Conservation (phyloP, 805 yeast species). For the Teunomyces aglyptinius region DNA sequence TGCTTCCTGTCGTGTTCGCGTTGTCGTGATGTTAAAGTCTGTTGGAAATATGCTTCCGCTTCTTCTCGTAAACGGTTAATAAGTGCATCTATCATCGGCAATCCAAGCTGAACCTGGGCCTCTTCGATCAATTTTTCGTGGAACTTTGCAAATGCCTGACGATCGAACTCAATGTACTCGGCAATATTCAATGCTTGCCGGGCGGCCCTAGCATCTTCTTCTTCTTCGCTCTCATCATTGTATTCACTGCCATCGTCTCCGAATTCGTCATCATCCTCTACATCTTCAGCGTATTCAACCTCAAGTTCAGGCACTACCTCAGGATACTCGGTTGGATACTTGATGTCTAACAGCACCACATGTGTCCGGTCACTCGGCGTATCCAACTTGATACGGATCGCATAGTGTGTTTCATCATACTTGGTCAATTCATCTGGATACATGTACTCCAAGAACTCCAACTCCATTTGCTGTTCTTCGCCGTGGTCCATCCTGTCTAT, state of each 20-base stretch:
- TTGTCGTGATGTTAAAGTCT: slow-evolving; percentile 55
- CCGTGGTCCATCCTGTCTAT: slow-evolving; percentile 56
- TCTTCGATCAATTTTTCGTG: slow-evolving; percentile 47
- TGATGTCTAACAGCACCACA: slow-evolving; percentile 54
- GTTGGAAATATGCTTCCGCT: slow-evolving; percentile 66
- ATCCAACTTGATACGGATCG: slow-evolving; percentile 63
- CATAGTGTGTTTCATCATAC: slow-evolving; percentile 48
- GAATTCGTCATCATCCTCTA: slow-evolving; percentile 20
- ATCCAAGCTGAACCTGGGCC: slow-evolving; percentile 79
- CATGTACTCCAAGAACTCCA: slow-evolving; percentile 85
- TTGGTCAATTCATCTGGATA: slow-evolving; percentile 85
- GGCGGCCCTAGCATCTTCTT: slow-evolving; percentile 21
- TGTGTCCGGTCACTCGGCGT: slow-evolving; percentile 62
- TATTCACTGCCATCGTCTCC: slow-evolving; percentile 34
- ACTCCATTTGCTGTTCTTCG: slow-evolving; percentile 86
- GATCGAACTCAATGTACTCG: slow-evolving; percentile 56
- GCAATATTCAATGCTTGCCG: slow-evolving; percentile 50
- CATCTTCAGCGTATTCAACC: slow-evolving; percentile 32
- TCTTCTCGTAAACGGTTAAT: slow-evolving; percentile 76
- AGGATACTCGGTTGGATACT: slow-evolving; percentile 79
- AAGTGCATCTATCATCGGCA: slow-evolving; percentile 86
- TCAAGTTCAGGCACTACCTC: slow-evolving; percentile 67
- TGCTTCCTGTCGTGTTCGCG: slow-evolving; percentile 57
- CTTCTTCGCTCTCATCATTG: slow-evolving; percentile 45
- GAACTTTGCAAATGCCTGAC: slow-evolving; percentile 44